phyloP scores from a whole-genome alignment of 2,329 filamentous ascomycete genomes.

The Tolypocladium tropicale region DNA sequence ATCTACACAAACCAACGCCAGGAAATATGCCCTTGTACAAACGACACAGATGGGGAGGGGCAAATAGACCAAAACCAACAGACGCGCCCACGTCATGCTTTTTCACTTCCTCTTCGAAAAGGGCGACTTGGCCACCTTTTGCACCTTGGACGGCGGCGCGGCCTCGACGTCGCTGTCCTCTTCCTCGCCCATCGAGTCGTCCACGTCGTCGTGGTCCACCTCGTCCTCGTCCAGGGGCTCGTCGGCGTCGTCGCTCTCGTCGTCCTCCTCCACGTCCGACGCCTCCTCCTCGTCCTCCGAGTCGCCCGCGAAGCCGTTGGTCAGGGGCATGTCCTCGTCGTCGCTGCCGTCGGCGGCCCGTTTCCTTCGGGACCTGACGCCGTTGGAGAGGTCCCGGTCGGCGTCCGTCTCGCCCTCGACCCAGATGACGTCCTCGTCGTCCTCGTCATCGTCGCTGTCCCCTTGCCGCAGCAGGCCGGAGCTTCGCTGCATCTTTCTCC shows the following conservation, averaged over 20 bases:
- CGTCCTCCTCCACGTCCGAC: conserved; percentile 23
- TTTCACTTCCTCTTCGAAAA: conserved; percentile 25
- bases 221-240: conserved; percentile 48
- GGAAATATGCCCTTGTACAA: too few relatives aligned
- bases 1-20: conserved; percentile 5
- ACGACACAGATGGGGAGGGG: too few relatives aligned
- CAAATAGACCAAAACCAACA: too few relatives aligned
- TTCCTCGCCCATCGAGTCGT: conserved; percentile 44
- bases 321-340: conserved; percentile 47
- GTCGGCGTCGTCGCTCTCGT: conserved; percentile 35
- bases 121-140: conserved; percentile 25
- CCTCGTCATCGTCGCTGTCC: conserved; percentile 31
- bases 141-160: conserved; percentile 35
- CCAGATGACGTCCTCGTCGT: conserved; percentile 69
- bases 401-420: conserved; percentile 70
- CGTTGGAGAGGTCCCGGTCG: conserved; percentile 21
- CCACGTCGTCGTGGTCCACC: conserved; percentile 47
- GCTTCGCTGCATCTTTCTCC: conserved; percentile 54
- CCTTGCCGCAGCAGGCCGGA: conserved; percentile 27
- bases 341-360: conserved; percentile 38
- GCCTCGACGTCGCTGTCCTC: conserved; percentile 41
- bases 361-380: conserved; percentile 23
- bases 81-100: background rate
- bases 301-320: conserved; percentile 45
- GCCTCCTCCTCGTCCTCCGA: conserved; percentile 50